Evolutionary conservation across 495 filamentous ascomycete genomes (phyloP), one percentile per base, ranked within the genome.

Genomic region (Neurospora intermedia): DNA sequence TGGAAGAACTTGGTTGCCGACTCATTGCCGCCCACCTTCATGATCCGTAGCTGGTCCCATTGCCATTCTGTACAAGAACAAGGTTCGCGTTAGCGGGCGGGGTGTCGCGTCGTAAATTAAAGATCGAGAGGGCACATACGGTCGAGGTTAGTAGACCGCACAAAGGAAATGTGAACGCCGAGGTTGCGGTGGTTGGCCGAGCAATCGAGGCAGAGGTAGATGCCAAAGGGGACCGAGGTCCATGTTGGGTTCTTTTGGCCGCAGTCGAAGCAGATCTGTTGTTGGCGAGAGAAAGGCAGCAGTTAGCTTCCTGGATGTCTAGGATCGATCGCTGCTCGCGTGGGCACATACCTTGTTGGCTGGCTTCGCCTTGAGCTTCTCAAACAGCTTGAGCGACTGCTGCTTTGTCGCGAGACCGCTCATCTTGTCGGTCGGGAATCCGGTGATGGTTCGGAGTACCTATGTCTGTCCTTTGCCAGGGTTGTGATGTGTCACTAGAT

Each of bases 1-100:
- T 97, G 94, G 85, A 98, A 98, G 83, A 92, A 99, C 82, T 97
- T 97, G 70, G 94, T 98, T 35, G 96, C 96, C 41, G 94, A 97
- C 82, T 98, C 96, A 80, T 99, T 99, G 72, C 96, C 96, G 76
- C 96, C 96, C 20, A 97, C 93, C 83, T 98, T 98, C 96, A 99
- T 99, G n/a, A 92, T 82, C 48, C 96, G 92, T 42, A 99, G 88
- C 79, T 98, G 94, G 78, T 98, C 94, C 95, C 96, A 98, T 91
- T 97, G 93, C 96, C 96, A 99, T 85, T 96, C 96, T 99, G 78
- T 69, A 70, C n/a, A 15, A 3, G 38, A 15, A 66, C 27, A 38
- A 66, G 13, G 4, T 66, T 66, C 15, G 13, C 3, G 71, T 80
- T 69, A 82, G 77, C 48, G 45, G 11, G 72, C 59, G 2, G 27